Evolutionary conservation across 257 asterid genomes (phyloP).

Genomic region (Solanum chiquidenum): DNA sequence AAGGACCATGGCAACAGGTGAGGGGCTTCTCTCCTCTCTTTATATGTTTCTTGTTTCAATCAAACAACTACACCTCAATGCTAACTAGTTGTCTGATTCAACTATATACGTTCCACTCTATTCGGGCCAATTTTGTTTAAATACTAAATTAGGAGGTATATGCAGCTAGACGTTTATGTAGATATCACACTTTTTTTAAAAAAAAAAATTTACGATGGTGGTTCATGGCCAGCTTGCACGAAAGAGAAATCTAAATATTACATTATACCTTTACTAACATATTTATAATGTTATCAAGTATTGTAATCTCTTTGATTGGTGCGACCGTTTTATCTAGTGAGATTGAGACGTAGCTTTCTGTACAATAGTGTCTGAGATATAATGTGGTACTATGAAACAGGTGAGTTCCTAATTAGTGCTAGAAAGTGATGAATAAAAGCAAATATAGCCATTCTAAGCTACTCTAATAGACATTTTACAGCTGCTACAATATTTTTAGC

Average conservation of each 20-base stretch:
- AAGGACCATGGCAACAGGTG: constrained; percentile 91
- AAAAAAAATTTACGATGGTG: neutral
- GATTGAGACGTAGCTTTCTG: neutral
- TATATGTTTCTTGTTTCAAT: neutral
- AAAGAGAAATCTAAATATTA: neutral
- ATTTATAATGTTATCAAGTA: neutral
- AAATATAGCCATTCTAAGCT: neutral
- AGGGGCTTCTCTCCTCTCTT: neutral
- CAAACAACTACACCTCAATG: neutral
- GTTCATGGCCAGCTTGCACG: neutral
- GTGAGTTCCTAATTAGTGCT: neutral
- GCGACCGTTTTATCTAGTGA: neutral
- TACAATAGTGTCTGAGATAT: neutral
- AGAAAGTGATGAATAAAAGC: neutral
- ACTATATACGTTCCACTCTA: neutral
- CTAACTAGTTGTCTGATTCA: neutral
- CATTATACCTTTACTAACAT: neutral
- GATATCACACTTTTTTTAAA: neutral
- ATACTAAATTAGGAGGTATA: neutral
- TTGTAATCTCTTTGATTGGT: neutral
- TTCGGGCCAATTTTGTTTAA: neutral
- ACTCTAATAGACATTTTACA: neutral
- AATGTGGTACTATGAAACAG: neutral
- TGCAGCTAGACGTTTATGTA: neutral
- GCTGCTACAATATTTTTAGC: neutral